A percentile compares a stretch with the other conserved stretches of the same genome.
These are phyloP conservation scores for Nannizzia gypsea DNA, from an alignment of 2,329 filamentous ascomycete genomes.

Conservation along the genomic window DNA sequence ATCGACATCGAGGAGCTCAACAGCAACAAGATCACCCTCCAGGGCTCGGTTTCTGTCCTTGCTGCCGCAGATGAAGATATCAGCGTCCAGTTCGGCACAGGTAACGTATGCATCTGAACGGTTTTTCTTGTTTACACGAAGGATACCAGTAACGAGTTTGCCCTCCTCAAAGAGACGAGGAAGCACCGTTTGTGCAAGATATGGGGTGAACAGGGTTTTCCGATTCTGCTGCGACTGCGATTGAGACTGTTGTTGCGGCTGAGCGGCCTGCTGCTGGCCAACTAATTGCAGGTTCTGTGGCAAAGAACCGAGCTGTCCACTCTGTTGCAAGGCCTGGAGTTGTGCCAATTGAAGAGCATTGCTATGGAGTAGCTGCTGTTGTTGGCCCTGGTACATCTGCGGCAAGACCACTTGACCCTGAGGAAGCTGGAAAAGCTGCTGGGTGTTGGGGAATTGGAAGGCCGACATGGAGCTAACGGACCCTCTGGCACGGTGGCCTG, in stretches of 20 bases:
- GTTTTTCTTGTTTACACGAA: conserved; percentile 99
- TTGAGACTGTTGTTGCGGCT: conserved; percentile 53
- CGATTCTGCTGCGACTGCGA: conserved; percentile 72
- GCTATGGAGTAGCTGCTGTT: conserved; percentile 50
- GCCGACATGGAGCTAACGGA: conserved; percentile 80
- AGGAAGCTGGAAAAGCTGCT: conserved; percentile 65
- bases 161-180: conserved; percentile 84
- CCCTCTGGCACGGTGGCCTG: conserved; percentile 73
- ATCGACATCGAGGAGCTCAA: conserved; percentile 93
- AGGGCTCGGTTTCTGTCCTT: conserved; percentile 96
- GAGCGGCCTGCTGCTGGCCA: conserved; percentile 50
- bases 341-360: conserved; percentile 74
- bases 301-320: conserved; percentile 61
- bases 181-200: conserved; percentile 85
- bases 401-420: conserved; percentile 74
- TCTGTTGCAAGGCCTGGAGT: conserved; percentile 53
- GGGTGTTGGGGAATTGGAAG: conserved; percentile 77
- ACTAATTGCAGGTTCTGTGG: conserved; percentile 46
- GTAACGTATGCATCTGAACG: conserved; percentile 96
- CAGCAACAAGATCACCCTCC: conserved; percentile 87
- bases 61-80: conserved; percentile 99
- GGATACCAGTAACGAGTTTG: conserved; percentile 87
- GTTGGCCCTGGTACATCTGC: conserved; percentile 66
- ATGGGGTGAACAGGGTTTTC: conserved; percentile 97
- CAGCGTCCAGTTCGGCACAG: conserved; percentile 84